These are phyloP conservation scores for Aotearoamyces nothofagi DNA, from an alignment of 2,329 filamentous ascomycete genomes.

Conservation along the genomic window DNA sequence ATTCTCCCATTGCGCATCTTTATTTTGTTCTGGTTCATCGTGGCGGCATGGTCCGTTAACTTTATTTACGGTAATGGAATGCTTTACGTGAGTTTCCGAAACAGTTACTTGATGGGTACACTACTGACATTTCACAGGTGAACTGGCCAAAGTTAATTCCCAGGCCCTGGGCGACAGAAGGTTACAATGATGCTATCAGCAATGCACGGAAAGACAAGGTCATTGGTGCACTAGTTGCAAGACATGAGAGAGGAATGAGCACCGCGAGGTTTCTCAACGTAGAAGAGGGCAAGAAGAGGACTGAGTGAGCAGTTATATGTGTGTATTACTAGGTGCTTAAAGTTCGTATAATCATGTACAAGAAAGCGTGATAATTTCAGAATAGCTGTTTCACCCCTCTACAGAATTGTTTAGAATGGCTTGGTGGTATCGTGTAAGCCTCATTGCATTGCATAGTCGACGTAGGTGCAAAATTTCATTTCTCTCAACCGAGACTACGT, in stretches of 20 bases:
- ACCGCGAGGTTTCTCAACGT: conserved; percentile 69
- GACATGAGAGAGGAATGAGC: conserved; percentile 72
- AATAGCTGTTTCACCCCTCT: no score
- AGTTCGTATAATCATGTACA: no score
- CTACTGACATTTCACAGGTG: conserved; percentile 50
- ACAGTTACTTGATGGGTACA: no score
- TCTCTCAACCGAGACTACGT: no score
- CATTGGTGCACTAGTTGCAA: conserved; percentile 58
- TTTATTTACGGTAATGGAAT: conserved; percentile 80
- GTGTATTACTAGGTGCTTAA: no score
- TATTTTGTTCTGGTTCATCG: conserved; percentile 58
- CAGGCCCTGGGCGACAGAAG: conserved; percentile 71
- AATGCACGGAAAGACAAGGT: conserved; percentile 73
- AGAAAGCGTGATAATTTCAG: no score
- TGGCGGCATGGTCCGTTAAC: conserved; percentile 54
- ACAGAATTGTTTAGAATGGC: no score
- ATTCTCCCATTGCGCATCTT: conserved; percentile 75
- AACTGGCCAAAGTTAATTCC: conserved; percentile 98
- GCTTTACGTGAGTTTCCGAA: conserved; percentile 63
- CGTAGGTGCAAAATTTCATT: no score
- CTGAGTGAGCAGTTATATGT: conserved; percentile 59
- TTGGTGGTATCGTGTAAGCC: no score
- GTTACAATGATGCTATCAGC: conserved; percentile 72
- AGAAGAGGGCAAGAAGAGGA: conserved; percentile 97
- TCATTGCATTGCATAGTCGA: no score